A percentile compares a stretch with the other conserved stretches of the same genome.
Evolutionary conservation across 306 rosid genomes (phyloP).

Genomic region (Inga leiocalycina): DNA sequence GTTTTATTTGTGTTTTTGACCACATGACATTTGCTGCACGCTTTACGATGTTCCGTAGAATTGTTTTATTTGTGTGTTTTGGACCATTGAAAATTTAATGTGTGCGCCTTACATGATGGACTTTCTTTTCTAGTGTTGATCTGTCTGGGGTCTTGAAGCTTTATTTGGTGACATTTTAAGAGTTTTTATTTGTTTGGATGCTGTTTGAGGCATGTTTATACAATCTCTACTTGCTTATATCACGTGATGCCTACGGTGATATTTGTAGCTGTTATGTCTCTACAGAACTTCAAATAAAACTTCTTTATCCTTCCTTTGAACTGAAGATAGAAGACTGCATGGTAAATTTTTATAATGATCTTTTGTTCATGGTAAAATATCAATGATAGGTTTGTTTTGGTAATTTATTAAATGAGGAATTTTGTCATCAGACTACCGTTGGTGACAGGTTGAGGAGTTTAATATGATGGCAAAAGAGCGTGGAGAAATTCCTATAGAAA

Average conservation of each 20-base stretch:
- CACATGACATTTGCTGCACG: constrained; percentile 2
- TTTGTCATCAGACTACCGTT: constrained; percentile 35
- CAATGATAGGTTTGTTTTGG: background rate
- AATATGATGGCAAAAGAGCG: constrained; percentile 55
- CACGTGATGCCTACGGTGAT: no score
- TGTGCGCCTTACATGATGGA: background rate
- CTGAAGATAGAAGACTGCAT: constrained; percentile 11
- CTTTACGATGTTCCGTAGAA: background rate
- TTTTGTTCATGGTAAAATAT: background rate
- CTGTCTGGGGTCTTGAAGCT: background rate
- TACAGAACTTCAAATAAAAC: constrained; percentile 1
- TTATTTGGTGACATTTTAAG: background rate
- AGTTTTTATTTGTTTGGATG: background rate
- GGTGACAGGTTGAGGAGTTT: constrained; percentile 59
- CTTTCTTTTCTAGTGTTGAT: background rate
- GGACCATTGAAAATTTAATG: background rate
- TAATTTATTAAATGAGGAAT: background rate
- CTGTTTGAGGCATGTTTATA: background rate
- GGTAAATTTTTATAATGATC: background rate
- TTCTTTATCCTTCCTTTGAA: background rate
- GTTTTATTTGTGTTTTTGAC: background rate
- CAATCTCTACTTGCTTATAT: background rate
- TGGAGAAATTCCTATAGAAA: constrained; percentile 27
- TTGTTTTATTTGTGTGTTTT: background rate
- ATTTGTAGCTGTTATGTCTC: constrained; percentile 6